phyloP scores from a whole-genome alignment of 768 basidiomycete genomes.

The Hygrophoropsis aurantiaca region DNA sequence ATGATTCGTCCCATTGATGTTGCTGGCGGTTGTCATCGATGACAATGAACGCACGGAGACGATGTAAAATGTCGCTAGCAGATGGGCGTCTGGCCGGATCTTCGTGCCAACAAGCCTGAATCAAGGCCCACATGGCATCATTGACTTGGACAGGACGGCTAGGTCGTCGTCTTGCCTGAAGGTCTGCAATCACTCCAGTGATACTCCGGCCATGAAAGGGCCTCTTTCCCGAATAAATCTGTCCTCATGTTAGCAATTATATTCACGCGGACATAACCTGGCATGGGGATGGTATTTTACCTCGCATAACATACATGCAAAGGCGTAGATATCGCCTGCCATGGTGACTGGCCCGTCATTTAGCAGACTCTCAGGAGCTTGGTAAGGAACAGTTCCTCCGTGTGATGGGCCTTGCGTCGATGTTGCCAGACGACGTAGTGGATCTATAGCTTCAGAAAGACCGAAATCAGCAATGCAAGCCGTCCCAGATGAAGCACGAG shows the following conservation, averaged over 20 bases:
- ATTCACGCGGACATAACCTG: too few species aligned
- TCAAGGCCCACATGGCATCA: neutral
- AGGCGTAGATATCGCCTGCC: slow-evolving; percentile 1
- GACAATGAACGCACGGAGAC: too few species aligned
- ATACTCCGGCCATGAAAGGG: neutral
- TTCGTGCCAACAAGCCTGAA: neutral
- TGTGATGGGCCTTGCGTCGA: neutral
- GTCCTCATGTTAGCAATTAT: too few species aligned
- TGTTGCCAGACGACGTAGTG: slow-evolving; percentile 11
- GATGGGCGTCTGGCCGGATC: too few species aligned
- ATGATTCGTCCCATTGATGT: too few species aligned
- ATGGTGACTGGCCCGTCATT: slow-evolving; percentile 3
- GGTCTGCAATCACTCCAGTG: neutral
- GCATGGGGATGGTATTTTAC: too few species aligned
- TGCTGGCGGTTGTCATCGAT: too few species aligned
- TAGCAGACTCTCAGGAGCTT: too few species aligned
- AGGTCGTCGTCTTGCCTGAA: neutral
- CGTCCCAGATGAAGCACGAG: slow-evolving; percentile 21
- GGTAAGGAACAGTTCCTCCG: too few species aligned
- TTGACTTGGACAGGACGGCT: neutral
- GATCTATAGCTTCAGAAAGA: slow-evolving; percentile 18
- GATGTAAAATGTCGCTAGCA: too few species aligned
- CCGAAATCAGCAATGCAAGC: slow-evolving; percentile 36
- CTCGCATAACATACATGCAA: too few species aligned
- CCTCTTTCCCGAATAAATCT: neutral